phyloP scores from a whole-genome alignment of 768 basidiomycete genomes.

The Lenzites betulinus region DNA sequence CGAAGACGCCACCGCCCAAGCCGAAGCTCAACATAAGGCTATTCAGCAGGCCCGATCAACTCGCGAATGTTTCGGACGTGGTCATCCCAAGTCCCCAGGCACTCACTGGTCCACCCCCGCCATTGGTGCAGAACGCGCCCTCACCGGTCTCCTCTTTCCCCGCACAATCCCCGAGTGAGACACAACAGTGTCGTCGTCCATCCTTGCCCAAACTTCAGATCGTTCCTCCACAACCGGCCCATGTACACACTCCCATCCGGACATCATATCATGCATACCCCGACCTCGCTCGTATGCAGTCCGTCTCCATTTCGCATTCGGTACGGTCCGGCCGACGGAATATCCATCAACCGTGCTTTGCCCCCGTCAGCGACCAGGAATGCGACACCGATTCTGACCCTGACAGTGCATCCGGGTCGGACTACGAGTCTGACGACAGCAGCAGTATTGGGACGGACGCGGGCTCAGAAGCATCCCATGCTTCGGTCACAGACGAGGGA shows the following conservation, averaged over 20 bases:
- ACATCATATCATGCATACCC: conserved; percentile 2
- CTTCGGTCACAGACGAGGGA: conserved; percentile 2
- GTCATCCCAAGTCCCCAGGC: not conserved
- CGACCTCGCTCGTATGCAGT: not conserved
- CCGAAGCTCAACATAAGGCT: conserved; percentile 10
- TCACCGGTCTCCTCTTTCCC: not conserved
- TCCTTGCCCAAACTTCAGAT: conserved; percentile 11
- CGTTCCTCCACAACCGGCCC: conserved; percentile 7
- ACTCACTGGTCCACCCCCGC: conserved; percentile 1
- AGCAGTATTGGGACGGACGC: conserved; percentile 3
- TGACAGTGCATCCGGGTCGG: conserved; percentile 7
- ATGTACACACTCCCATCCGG: conserved; percentile 5
- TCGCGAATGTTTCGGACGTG: not conserved
- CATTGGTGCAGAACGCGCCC: not conserved
- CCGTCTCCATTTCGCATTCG: conserved; percentile 8
- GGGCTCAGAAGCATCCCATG: conserved; percentile 10
- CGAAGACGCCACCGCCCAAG: not conserved
- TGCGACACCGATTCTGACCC: conserved; percentile 14
- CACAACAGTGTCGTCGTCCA: not conserved
- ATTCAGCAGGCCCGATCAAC: not conserved
- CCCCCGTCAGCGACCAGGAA: conserved; percentile 1
- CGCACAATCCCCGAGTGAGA: conserved; percentile 2
- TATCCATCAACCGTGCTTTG: not conserved
- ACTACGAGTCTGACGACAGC: conserved; percentile 20
- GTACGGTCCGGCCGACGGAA: not conserved